Percentiles rank a stretch among this genome's conserved stretches.
Conservation (phyloP, 345 rosid species). For the Orychophragmus violaceus region DNA sequence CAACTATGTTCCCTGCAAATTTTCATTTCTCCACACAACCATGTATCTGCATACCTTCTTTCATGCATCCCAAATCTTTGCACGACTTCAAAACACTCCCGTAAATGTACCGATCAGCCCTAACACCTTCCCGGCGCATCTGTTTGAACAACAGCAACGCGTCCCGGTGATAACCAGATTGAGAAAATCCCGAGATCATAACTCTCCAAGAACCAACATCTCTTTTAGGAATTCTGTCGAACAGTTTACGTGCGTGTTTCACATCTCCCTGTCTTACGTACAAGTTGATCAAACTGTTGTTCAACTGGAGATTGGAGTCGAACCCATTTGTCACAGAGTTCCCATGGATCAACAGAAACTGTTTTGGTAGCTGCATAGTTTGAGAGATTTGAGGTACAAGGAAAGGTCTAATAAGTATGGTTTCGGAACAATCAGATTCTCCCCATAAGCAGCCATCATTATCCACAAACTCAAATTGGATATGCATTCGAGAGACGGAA, state of each 20-base stretch:
- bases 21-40: slow-evolving; percentile 46
- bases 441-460: slow-evolving; percentile 12
- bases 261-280: slow-evolving; percentile 36
- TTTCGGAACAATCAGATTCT: slow-evolving; percentile 2
- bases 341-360: slow-evolving; percentile 37
- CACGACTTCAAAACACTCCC: slow-evolving; percentile 55
- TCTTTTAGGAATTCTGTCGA: slow-evolving; percentile 49
- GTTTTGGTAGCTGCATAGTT: slow-evolving; percentile 29
- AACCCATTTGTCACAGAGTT: slow-evolving; percentile 42
- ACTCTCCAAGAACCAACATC: slow-evolving; percentile 65
- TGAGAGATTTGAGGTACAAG: slow-evolving; percentile 33
- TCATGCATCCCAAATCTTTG: slow-evolving; percentile 32
- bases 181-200: slow-evolving; percentile 50
- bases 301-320: slow-evolving; percentile 33
- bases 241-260: slow-evolving; percentile 43
- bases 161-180: slow-evolving; percentile 21
- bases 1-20: slow-evolving; percentile 41
- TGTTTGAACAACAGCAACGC: slow-evolving; percentile 38
- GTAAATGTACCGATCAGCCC: slow-evolving; percentile 43
- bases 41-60: slow-evolving; percentile 57
- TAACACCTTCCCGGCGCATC: slow-evolving; percentile 39
- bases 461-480: not conserved
- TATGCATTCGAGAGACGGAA: not conserved
- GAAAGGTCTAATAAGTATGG: not conserved
- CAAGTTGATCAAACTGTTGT: slow-evolving; percentile 34